phyloP scores from a whole-genome alignment of 1,284 basidiomycete species.

The Ceratobasidium sp. region DNA sequence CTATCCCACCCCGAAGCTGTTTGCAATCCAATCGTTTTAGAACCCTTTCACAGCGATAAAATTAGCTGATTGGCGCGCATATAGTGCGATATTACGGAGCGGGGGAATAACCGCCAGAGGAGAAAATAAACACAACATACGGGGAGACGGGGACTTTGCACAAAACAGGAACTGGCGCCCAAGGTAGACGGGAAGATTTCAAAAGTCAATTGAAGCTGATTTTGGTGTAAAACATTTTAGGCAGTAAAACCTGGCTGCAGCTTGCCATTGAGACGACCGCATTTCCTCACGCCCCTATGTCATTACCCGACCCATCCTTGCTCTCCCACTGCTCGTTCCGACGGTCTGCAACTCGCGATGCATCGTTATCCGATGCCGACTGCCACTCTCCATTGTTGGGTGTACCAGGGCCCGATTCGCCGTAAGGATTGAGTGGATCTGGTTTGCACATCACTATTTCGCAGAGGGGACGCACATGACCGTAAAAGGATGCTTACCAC shows the following conservation, averaged over 20 bases:
- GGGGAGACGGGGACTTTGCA: too few species aligned
- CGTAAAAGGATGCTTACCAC: conserved; percentile 6
- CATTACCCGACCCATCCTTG: conserved; percentile 24
- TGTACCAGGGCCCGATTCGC: conserved; percentile 44
- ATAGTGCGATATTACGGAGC: background rate
- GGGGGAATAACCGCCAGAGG: too few species aligned
- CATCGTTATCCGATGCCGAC: conserved; percentile 22
- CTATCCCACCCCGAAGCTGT: background rate
- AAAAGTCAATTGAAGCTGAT: background rate
- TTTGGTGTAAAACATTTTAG: background rate
- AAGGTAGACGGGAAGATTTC: background rate
- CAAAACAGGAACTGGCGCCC: too few species aligned
- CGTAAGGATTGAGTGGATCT: conserved; percentile 43
- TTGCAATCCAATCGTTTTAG: background rate
- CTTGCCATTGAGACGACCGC: background rate
- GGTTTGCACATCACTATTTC: background rate
- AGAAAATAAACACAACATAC: too few species aligned
- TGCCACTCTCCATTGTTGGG: conserved; percentile 44
- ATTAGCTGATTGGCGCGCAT: conserved; percentile 3
- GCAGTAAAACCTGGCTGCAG: background rate
- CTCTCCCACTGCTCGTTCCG: conserved; percentile 42
- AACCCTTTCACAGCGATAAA: background rate
- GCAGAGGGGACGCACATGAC: background rate
- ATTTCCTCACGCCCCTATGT: conserved; percentile 34
- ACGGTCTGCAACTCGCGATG: conserved; percentile 40